Evolutionary conservation across 108 stramenopile genomes (phyloP).

Genomic region (Skeletonema menzelii): DNA sequence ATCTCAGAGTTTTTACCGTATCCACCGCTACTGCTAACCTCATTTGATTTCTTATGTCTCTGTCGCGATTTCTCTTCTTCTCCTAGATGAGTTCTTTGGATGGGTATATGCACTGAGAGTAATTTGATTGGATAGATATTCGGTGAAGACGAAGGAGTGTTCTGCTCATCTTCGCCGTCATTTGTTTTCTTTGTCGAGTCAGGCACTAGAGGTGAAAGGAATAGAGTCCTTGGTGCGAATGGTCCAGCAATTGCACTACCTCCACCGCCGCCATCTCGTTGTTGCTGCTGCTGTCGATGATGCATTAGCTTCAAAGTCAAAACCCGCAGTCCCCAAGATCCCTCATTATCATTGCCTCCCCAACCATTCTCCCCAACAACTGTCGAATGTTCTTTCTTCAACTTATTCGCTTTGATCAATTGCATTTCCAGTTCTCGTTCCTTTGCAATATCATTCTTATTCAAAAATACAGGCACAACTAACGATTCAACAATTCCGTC

Average conservation of each 20-base stretch:
- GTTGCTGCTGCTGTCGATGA: slow-evolving; percentile 28
- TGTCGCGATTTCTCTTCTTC: slow-evolving; percentile 50
- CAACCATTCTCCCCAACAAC: slow-evolving; percentile 6
- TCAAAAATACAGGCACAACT: slow-evolving; percentile 47
- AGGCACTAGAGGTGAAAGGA: slow-evolving; percentile 37
- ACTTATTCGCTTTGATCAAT: slow-evolving; percentile 2
- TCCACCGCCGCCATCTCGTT: slow-evolving; percentile 7
- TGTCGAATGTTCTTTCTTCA: slow-evolving; percentile 6
- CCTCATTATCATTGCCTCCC: slow-evolving; percentile 11
- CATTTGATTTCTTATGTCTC: slow-evolving; percentile 24
- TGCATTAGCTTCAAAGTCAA: slow-evolving; percentile 74
- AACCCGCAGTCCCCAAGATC: slow-evolving; percentile 59
- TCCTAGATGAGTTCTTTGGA: slow-evolving; percentile 36
- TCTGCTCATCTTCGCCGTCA: slow-evolving; percentile 6
- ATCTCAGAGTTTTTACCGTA: slow-evolving; percentile 24
- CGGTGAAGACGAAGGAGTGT: background rate
- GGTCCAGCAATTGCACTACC: slow-evolving; percentile 45
- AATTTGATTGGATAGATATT: slow-evolving; percentile 32
- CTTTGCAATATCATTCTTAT: slow-evolving; percentile 5
- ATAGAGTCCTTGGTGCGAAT: slow-evolving; percentile 64
- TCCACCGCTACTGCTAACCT: slow-evolving; percentile 23
- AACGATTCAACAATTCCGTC: slow-evolving; percentile 80
- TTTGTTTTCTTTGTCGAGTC: slow-evolving; percentile 6
- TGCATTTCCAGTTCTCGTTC: slow-evolving; percentile 14
- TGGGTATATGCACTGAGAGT: slow-evolving; percentile 37